Evolutionary conservation across 495 filamentous ascomycete genomes (phyloP).

Genomic region (Talaromyces stipitatus): DNA sequence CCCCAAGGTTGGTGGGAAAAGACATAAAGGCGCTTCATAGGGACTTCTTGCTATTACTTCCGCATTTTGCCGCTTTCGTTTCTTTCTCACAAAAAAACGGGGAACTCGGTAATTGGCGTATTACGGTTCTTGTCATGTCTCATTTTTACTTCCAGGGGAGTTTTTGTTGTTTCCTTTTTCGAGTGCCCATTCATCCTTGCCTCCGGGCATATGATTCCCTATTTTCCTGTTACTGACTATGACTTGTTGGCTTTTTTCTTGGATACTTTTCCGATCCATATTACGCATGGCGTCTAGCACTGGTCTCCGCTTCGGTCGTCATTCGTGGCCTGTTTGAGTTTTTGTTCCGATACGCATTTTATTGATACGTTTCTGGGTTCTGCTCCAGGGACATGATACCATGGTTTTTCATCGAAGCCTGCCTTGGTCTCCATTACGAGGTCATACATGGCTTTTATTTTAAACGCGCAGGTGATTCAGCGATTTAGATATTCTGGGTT

Average conservation of each 20-base stretch:
- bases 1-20: slow-evolving; percentile 45
- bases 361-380: background rate
- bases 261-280: background rate
- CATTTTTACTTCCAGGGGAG: background rate
- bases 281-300: slow-evolving; percentile 2
- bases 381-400: background rate
- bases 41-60: background rate
- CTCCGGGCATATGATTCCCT: slow-evolving; percentile 2
- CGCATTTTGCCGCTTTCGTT: background rate
- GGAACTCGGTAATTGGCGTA: slow-evolving; percentile 5
- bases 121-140: slow-evolving; percentile 5
- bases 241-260: background rate
- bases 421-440: background rate
- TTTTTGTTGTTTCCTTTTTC: background rate
- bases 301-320: background rate
- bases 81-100: background rate
- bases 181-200: background rate
- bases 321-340: background rate
- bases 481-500: slow-evolving; percentile 4
- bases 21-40: slow-evolving; percentile 42
- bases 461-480: slow-evolving; percentile 1
- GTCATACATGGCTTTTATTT: slow-evolving; percentile 1
- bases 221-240: background rate
- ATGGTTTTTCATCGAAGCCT: slow-evolving; percentile 1
- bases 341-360: background rate